phyloP scores from a whole-genome alignment of 768 basidiomycete species.

The Boletus rubroflammeus region DNA sequence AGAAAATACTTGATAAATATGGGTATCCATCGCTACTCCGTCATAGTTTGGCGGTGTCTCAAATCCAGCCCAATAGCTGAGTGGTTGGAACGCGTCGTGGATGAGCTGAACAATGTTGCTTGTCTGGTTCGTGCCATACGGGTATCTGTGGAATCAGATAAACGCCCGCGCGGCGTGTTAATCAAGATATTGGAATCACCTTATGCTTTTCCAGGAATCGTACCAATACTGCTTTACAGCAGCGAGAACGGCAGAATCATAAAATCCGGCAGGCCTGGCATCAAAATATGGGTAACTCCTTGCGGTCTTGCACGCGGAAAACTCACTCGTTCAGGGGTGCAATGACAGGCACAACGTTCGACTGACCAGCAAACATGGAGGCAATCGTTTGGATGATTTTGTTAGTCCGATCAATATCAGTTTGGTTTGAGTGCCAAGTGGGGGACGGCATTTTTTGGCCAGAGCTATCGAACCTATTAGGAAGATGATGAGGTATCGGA shows the following conservation, averaged over 20 bases:
- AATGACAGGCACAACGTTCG: slow-evolving; percentile 59
- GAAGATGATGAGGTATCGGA: slow-evolving; percentile 4
- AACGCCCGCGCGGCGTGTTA: not conserved
- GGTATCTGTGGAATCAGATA: slow-evolving; percentile 31
- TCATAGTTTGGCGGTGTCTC: slow-evolving; percentile 46
- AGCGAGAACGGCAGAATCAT: slow-evolving; percentile 48
- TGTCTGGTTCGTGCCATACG: slow-evolving; percentile 40
- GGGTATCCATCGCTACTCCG: slow-evolving; percentile 77
- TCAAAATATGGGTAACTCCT: not conserved
- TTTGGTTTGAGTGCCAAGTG: slow-evolving; percentile 63
- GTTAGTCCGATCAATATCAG: slow-evolving; percentile 66
- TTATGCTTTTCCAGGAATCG: slow-evolving; percentile 74
- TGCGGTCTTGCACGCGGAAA: not conserved
- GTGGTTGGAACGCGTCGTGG: slow-evolving; percentile 76
- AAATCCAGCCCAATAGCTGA: slow-evolving; percentile 67
- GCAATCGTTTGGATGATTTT: slow-evolving; percentile 61
- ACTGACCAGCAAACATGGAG: slow-evolving; percentile 51
- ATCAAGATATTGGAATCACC: slow-evolving; percentile 35
- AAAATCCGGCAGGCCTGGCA: slow-evolving; percentile 70
- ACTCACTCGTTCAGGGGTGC: slow-evolving; percentile 76
- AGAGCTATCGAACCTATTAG: slow-evolving; percentile 72
- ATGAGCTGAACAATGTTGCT: slow-evolving; percentile 63
- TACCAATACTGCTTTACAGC: slow-evolving; percentile 61
- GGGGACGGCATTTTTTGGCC: slow-evolving; percentile 62
- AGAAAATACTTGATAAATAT: slow-evolving; percentile 76